phyloP scores from a whole-genome alignment of 805 yeast genomes.

The Priceomyces haplophilus region DNA sequence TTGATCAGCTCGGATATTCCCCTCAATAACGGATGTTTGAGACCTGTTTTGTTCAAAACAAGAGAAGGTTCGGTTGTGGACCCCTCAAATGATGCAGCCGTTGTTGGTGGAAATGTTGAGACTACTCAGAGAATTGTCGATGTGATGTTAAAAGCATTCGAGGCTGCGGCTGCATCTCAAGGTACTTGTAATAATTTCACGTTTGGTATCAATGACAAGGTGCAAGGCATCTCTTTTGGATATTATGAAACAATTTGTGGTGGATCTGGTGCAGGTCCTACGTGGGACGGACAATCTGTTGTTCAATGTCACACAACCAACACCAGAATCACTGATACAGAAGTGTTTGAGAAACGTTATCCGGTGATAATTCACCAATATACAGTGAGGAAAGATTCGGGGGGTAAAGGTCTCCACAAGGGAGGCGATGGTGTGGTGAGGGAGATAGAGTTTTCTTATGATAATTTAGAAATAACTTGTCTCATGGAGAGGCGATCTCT shows the following conservation, averaged over 20 bases:
- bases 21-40: constrained; percentile 82
- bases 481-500: constrained; percentile 80
- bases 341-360: constrained; percentile 81
- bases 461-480: constrained; percentile 60
- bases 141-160: constrained; percentile 80
- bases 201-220: constrained; percentile 72
- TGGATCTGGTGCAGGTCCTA: constrained; percentile 89
- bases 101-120: constrained; percentile 82
- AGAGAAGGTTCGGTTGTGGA: constrained; percentile 42
- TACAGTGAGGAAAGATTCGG: constrained; percentile 67
- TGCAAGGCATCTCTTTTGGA: constrained; percentile 65
- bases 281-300: constrained; percentile 84
- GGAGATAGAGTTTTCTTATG: constrained; percentile 67
- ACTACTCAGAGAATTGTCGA: constrained; percentile 93
- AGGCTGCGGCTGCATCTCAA: constrained; percentile 91
- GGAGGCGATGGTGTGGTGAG: constrained; percentile 90
- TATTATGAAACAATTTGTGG: constrained; percentile 95
- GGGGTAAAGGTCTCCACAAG: constrained; percentile 67
- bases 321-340: constrained; percentile 89
- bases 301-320: constrained; percentile 94
- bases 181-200: constrained; percentile 95
- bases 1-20: constrained; percentile 82
- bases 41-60: constrained; percentile 60
- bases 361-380: constrained; percentile 78
- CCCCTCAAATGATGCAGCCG: constrained; percentile 80